These are phyloP conservation scores for Bigelowiella natans DNA, from an alignment of 78 protist genomes.

Conservation along the genomic window DNA sequence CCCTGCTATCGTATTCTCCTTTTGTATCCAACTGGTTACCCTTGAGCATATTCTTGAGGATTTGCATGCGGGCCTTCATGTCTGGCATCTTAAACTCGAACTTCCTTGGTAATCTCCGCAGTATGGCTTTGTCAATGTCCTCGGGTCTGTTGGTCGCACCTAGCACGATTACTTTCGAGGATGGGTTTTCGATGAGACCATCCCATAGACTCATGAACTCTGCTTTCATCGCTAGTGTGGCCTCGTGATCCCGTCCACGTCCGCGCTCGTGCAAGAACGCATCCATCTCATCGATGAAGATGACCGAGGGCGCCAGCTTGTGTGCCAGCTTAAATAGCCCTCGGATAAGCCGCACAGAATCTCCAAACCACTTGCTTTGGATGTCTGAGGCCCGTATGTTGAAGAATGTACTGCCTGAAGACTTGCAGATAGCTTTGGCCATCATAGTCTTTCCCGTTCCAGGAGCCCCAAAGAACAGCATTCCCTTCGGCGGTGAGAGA, in stretches of 20 bases:
- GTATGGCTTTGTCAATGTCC: not conserved
- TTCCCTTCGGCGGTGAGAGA: not conserved
- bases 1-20: not conserved
- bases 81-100: constrained; percentile 5
- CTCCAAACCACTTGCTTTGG: not conserved
- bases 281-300: constrained; percentile 8
- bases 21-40: not conserved
- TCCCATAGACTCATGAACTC: constrained; percentile 8
- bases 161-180: not conserved
- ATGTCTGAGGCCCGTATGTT: not conserved
- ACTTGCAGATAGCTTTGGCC: not conserved
- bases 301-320: not conserved
- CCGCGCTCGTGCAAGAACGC: not conserved
- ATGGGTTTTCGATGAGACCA: not conserved
- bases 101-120: not conserved
- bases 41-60: not conserved
- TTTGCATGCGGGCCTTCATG: not conserved
- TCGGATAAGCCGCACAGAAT: too few species aligned
- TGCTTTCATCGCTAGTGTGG: not conserved
- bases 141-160: constrained; percentile 7
- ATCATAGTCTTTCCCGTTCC: not conserved
- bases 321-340: not conserved
- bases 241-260: not conserved
- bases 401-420: not conserved
- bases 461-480: not conserved